Evolutionary conservation across 306 rosid species (phyloP), one percentile per base, ranked within the genome.

Genomic region (Pyrus communis): DNA sequence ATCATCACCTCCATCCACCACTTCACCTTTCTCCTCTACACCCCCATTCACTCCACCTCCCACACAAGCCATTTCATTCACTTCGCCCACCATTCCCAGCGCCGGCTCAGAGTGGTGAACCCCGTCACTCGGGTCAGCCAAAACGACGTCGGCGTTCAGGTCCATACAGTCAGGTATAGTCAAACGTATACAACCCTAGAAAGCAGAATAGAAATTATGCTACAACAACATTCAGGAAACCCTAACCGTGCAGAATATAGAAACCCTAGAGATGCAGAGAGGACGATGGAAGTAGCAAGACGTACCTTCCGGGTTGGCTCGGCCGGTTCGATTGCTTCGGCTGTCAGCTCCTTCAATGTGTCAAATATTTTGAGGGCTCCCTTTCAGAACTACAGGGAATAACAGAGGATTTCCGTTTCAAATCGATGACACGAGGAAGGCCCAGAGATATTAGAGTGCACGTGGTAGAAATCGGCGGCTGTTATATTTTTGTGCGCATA

Each of bases 111-210:
- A 58, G 5, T 60, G 51, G 21, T 46, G 65, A 58, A 46, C 69
- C 79, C 89, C 86, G 13, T 64, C 82, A 45, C 86, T 78, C 65
- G 74, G 80, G 79, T 80, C 89, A 70, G 60, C 59, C 79, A 80
- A 75, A 77, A 70, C 78, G 33, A 81, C 81, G 33, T 85, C 96
- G 31, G 85, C 59, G 67, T 87, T 81, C 17, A 92, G 82, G 86
- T 86, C 88, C 21, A 86, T 75, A 27, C 23, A 71, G 49, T 65
- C 78, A 8, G 87, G 65, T 83, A 74, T 70, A 14, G 23, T 58
- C 70, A 87, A 79, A 93, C 84, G 83, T 22, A 55, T 35, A 23
- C 81, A 82, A 69, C 86, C 88, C 84, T 80, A 82, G 79, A 78
- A 67, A 69, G 19, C 57, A 73, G 27, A 2, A 40, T 17, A 65